A percentile compares a stretch with the other conserved stretches of the same genome.
phyloP scores from a whole-genome alignment of 2,329 filamentous ascomycete genomes.

The Orbilia javanica region DNA sequence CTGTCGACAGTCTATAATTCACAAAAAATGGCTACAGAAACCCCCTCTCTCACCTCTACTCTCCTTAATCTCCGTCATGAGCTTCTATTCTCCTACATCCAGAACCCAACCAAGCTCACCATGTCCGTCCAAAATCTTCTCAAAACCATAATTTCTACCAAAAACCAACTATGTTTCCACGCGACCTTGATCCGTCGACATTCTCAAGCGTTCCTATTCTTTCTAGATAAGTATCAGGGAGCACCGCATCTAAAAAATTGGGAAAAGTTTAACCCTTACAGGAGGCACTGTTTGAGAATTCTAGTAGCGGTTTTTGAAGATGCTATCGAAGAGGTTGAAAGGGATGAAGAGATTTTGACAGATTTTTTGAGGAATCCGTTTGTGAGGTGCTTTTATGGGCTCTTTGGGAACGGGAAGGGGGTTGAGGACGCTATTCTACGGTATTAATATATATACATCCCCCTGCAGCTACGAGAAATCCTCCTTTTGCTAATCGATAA shows the following conservation, averaged over 20 bases:
- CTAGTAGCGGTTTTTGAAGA: slow-evolving; percentile 17
- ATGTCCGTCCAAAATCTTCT: slow-evolving; percentile 1
- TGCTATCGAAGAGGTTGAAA: slow-evolving; percentile 6
- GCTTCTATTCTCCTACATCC: not conserved
- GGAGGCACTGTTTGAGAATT: slow-evolving; percentile 21
- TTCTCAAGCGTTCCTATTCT: slow-evolving; percentile 41
- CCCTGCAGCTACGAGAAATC: not conserved
- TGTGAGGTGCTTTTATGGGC: not conserved
- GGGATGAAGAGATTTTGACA: slow-evolving; percentile 8
- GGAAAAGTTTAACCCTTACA: slow-evolving; percentile 33
- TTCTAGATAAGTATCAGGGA: slow-evolving; percentile 28
- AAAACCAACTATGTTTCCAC: slow-evolving; percentile 42
- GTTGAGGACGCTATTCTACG: slow-evolving; percentile 23
- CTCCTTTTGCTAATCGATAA: not conserved
- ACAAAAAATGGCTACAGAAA: not conserved
- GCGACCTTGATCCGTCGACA: slow-evolving; percentile 28
- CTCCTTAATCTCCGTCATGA: not conserved
- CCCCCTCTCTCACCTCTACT: not conserved
- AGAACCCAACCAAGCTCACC: not conserved
- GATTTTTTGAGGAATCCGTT: slow-evolving; percentile 11
- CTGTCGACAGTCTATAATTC: not conserved
- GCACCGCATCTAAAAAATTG: slow-evolving; percentile 14
- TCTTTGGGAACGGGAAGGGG: not conserved
- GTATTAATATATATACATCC: not conserved
- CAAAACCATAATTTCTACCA: slow-evolving; percentile 5